Base-by-base conservation (phyloP, 352 stramenopile species). In the Phytophthora cryptogea region DNA sequence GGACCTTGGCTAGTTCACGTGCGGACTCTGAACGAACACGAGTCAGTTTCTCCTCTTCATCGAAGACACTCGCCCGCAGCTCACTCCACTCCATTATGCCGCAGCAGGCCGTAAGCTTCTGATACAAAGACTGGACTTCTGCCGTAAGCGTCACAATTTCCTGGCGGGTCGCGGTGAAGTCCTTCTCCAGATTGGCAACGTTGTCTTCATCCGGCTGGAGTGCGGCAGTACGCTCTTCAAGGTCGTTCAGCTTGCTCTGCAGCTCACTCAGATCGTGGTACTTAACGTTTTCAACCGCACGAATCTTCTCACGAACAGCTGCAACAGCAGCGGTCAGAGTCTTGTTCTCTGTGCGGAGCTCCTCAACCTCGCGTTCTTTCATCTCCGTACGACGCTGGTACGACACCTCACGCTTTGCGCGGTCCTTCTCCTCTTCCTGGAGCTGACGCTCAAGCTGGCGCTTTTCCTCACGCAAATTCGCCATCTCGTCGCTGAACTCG, bases 11-110 rank as follows among this genome's bases (percentile, higher is more conserved):
- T 8, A 78, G 46, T 37, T 86, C 74, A 37, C 67, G 66, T 1
- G 54, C 50, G 17, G 67, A 69, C 20, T 83, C 70, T 6, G 63
- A 42, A 4, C 60, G 65, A 3, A 78, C 55, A 3, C 68, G 65
- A 11, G 63, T 66, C 10, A 86, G 58, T 27, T 76, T 83, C 10
- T 69, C 65, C 20, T 91, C 79, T 37, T 76, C 57, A 8, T 66
- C 68, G 26, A 75, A 70, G 2, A 91, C 47, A 30, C 71, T 72
- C 2, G 69, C 63, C 33, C 62, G 70, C 14, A 91, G 58, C 33
- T 89, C 76, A 37, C 68, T 80, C 68, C 78, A 83, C 36, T 89
- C 79, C n/a, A 78, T 52, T 11, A 91, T 68, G 3, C 74, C 72
- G 46, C 76, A 88, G 36, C 79, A 84, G 23, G 65, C 71, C 2